phyloP scores from a whole-genome alignment of 257 asterid species.

The Verbena officinalis region DNA sequence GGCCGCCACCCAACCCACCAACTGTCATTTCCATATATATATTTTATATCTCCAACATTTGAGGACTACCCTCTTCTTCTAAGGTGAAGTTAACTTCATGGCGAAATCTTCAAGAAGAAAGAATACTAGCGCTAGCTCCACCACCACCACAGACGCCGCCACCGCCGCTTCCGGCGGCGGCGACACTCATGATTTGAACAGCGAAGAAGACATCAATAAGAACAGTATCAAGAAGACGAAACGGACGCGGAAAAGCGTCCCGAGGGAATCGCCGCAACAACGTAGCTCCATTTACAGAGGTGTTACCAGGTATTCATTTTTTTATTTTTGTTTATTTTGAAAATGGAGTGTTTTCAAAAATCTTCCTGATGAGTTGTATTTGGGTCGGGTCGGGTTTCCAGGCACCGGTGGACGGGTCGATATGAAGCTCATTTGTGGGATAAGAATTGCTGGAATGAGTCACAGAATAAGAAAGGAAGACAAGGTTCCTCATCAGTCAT shows the following conservation, averaged over 20 bases:
- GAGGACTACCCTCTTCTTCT: background rate
- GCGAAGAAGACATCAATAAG: background rate
- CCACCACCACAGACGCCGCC: constrained; percentile 10
- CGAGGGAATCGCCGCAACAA: constrained; percentile 80
- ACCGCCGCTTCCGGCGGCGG: constrained; percentile 6
- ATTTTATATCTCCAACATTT: background rate
- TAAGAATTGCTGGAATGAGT: constrained; percentile 93
- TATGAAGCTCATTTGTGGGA: constrained; percentile 99
- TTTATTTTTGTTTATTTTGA: background rate
- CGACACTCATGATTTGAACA: background rate
- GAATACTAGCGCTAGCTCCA: too few relatives aligned
- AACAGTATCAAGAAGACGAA: constrained; percentile 31
- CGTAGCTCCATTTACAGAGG: constrained; percentile 92
- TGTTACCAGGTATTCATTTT: constrained; percentile 70
- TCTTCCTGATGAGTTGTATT: background rate
- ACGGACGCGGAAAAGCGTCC: constrained; percentile 65
- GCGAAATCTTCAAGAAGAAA: constrained; percentile 64
- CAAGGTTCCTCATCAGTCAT: constrained; percentile 56
- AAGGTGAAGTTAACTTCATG: constrained; percentile 40
- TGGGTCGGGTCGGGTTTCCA: constrained; percentile 25
- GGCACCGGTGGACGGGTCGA: constrained; percentile 98
- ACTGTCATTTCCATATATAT: background rate
- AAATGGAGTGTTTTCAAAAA: background rate
- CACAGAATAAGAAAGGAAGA: constrained; percentile 94
- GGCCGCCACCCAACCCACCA: constrained; percentile 31